Base-by-base conservation (phyloP, 2,329 filamentous ascomycete genomes). In the Arthrocladium fulminans region DNA sequence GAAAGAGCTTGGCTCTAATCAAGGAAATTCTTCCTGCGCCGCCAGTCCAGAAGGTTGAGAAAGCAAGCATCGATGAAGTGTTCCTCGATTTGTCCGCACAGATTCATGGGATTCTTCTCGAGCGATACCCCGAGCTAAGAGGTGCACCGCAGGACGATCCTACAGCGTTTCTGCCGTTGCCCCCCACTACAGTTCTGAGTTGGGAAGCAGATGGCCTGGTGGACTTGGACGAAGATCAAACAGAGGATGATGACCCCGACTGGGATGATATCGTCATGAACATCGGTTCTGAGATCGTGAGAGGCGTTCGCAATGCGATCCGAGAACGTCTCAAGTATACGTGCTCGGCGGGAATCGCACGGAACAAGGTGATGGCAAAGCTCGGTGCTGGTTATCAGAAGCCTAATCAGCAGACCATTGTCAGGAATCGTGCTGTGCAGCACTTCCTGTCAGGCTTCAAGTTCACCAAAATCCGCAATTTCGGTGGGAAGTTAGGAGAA, bases 351-450 rank as follows among this genome's bases (percentile, higher is more conserved):
- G 92, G 92, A 5, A 73, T 98, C 54, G 85, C 88, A 24, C 79
- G 78, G 55, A 98, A 96, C 71, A 98, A 97, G 68, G 88, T 96
- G 78, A 73, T 98, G 51, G 88, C 89, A 53, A 98, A 98, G 69
- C 72, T 98, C 49, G 92, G 90, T 24, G 94, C 88, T 20, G 88
- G 79, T 5, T 81, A 89, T 69, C 89, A 88, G 68, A 98, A 98
- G 65, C 92, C 92, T 27, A 92, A 96, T 61, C 80, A 84, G 57
- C 92, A 98, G 67, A 97, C 90, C 0, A 80, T 97, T n/a, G 81
- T 98, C 42, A 83, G 92, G 20, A 90, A 87, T 62, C 80, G 88
- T 40, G 90, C 90, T 1, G 74, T 88, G 2, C 74, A 81, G 53
- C 74, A 83, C 37, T 98, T 98, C 60, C 70, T 98, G 35, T 78